These are phyloP conservation scores for Coniochaeta sp. DNA, from an alignment of 2,329 filamentous ascomycete genomes.

Conservation along the genomic window DNA sequence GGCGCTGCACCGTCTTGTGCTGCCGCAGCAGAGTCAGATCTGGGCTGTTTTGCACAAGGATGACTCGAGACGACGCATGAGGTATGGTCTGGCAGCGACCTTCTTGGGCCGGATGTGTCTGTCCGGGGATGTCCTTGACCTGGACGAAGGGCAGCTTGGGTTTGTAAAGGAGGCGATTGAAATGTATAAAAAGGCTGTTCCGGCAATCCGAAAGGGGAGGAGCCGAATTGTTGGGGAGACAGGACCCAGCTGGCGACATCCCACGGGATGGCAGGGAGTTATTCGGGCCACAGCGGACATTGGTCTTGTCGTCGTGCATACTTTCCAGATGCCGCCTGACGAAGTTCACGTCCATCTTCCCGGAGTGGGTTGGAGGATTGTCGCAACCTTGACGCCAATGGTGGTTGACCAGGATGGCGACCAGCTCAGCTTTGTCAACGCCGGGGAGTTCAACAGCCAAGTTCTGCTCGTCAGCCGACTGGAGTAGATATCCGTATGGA, in stretches of 20 bases:
- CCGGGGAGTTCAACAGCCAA: slow-evolving; percentile 3
- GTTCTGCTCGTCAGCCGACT: slow-evolving; percentile 2
- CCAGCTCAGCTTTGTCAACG: not conserved
- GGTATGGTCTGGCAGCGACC: slow-evolving; percentile 4
- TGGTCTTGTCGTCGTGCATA: slow-evolving; percentile 2
- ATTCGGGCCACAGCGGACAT: not conserved
- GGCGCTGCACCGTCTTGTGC: slow-evolving; percentile 2
- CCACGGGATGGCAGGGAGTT: slow-evolving; percentile 1
- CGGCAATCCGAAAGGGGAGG: slow-evolving; percentile 3
- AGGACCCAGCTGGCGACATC: slow-evolving; percentile 4
- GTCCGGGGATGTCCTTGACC: slow-evolving; percentile 4
- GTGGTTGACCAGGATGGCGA: too few relatives aligned
- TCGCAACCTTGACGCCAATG: not conserved
- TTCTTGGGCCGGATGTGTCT: slow-evolving; percentile 6
- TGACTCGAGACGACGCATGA: slow-evolving; percentile 4
- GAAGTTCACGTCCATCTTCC: not conserved
- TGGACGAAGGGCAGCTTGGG: not conserved
- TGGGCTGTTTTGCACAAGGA: slow-evolving; percentile 4
- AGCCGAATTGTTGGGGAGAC: slow-evolving; percentile 2
- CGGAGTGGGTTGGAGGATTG: not conserved
- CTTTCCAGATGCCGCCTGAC: not conserved
- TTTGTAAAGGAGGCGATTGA: not conserved
- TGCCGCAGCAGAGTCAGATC: slow-evolving; percentile 4
- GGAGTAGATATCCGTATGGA: too few relatives aligned
- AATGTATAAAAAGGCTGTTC: not conserved